These are phyloP conservation scores for Canavalia gladiata DNA, from an alignment of 306 rosid genomes.

Conservation along the genomic window DNA sequence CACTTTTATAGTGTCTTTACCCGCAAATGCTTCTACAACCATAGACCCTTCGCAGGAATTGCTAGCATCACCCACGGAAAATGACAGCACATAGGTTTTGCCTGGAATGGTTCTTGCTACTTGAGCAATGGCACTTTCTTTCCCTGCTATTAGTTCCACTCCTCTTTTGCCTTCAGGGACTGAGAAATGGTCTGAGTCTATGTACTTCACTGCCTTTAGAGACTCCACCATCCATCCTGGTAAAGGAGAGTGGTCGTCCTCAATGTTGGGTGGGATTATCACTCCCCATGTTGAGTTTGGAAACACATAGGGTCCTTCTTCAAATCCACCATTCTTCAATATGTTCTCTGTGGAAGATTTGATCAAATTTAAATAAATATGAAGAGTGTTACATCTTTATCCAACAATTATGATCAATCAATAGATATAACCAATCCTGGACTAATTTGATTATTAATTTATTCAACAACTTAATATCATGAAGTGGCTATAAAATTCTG, in stretches of 20 bases:
- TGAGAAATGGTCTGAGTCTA: constrained; percentile 82
- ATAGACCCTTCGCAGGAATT: constrained; percentile 92
- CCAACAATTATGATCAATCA: too few relatives aligned
- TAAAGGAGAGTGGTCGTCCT: constrained; percentile 90
- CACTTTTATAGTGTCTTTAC: constrained; percentile 73
- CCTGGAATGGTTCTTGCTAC: constrained; percentile 81
- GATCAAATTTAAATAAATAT: too few relatives aligned
- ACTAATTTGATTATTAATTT: background rate
- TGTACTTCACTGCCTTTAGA: constrained; percentile 92
- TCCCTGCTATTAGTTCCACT: constrained; percentile 87
- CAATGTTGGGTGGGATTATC: constrained; percentile 90
- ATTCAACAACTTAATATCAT: background rate
- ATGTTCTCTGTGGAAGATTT: constrained; percentile 63
- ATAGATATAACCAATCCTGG: too few relatives aligned
- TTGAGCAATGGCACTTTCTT: constrained; percentile 97
- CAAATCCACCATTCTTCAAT: constrained; percentile 84
- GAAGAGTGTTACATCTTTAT: too few relatives aligned
- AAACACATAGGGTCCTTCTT: constrained; percentile 84
- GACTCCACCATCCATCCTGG: constrained; percentile 99
- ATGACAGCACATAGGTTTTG: constrained; percentile 73
- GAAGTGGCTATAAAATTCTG: background rate
- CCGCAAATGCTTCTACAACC: constrained; percentile 92
- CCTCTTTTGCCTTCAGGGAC: constrained; percentile 85
- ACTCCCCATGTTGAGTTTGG: constrained; percentile 93
- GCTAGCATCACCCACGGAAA: constrained; percentile 87